Base-by-base conservation (phyloP, 345 rosid species). In the Salix brachista region DNA sequence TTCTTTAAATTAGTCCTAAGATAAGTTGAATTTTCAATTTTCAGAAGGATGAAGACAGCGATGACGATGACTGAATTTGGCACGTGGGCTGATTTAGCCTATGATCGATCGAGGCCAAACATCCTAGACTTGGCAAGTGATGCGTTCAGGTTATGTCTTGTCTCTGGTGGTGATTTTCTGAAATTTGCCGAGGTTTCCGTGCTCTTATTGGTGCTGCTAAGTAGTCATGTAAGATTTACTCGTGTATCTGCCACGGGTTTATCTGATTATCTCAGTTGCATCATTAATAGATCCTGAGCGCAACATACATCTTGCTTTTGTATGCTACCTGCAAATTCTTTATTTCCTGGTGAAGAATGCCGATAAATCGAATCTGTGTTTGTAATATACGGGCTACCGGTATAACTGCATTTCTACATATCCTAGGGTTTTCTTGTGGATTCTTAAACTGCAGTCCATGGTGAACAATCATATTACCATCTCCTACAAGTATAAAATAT, bases 51-150 rank as follows among this genome's bases (percentile, higher is more conserved):
- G 74, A 68, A 0, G 79, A 76, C 0, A 69, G 42, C 0, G 79
- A 69, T 0, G 79, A 60, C 2, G 74, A 58, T 30, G 69, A 76
- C 10, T 69, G 56, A 69, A 58, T 28, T 21, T 8, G 46, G 8
- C 54, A 50, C 18, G 76, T 26, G 23, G 54, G 48, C 21, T 36
- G 72, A 28, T 61, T 36, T 16, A 21, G 52, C 25, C 50, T 6
- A 34, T 42, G 25, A 32, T 23, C 54, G 21, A 16, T 26, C 23
- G 54, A 34, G 65, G 39, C 28, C 32, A 23, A 39, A 54, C 12
- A 34, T 74, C 54, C 65, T 74, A 46, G 76, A 81, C 11, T 65
- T 69, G 54, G 78, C 42, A 65, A 65, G 72, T 48, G 46, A 19
- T 65, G 30, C 67, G 50, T 50, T 66, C 28, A 19, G 34, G 64